Evolutionary conservation across 768 basidiomycete genomes (phyloP).

Genomic region (Coprinellus micaceus): DNA sequence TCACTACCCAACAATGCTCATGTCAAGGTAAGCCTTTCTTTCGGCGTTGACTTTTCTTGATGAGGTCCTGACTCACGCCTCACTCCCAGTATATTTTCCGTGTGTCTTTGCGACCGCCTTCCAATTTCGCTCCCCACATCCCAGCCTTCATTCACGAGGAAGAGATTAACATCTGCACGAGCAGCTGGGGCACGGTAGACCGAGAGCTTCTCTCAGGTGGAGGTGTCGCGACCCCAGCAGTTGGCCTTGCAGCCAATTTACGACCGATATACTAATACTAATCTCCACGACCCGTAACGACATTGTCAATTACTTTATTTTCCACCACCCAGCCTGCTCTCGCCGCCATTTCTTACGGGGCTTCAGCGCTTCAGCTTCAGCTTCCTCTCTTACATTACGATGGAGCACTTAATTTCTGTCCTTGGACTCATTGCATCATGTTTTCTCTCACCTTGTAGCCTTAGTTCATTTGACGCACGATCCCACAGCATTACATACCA

Average conservation of each 20-base stretch:
- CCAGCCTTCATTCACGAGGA: constrained; percentile 36
- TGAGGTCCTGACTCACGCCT: background rate
- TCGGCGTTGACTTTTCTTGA: background rate
- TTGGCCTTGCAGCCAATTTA: constrained; percentile 28
- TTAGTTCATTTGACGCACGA: too few species aligned
- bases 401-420: too few species aligned
- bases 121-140: constrained; percentile 24
- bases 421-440: too few species aligned
- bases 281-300: too few species aligned
- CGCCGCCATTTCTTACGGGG: too few species aligned
- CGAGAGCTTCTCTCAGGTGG: constrained; percentile 34
- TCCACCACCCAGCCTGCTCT: too few species aligned
- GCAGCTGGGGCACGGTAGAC: constrained; percentile 35
- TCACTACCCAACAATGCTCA: constrained; percentile 26
- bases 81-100: constrained; percentile 36
- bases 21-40: constrained; percentile 22
- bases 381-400: background rate
- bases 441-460: too few species aligned
- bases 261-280: constrained; percentile 10
- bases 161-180: constrained; percentile 34
- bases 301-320: too few species aligned
- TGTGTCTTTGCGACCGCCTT: constrained; percentile 28
- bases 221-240: constrained; percentile 37
- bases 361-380: too few species aligned
- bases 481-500: too few species aligned